These are phyloP conservation scores for Coemansia sp. DNA, from an alignment of 192 early-diverging fungal genomes.

Conservation along the genomic window DNA sequence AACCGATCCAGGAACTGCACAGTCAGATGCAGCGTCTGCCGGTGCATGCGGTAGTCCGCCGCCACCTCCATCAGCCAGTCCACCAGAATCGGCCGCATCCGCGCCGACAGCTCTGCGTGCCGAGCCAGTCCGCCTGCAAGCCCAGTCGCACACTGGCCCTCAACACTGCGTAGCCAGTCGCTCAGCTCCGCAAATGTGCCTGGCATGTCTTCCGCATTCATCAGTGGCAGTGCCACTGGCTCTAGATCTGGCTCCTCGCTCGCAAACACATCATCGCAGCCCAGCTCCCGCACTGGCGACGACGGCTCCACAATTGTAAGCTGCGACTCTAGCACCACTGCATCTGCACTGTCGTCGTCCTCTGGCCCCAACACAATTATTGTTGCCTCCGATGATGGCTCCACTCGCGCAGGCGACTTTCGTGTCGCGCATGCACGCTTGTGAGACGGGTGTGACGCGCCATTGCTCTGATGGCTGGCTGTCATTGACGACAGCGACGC, in stretches of 20 bases:
- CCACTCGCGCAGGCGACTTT: conserved; percentile 11
- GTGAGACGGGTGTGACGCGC: conserved; percentile 8
- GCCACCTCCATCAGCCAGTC: conserved; percentile 60
- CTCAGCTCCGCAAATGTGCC: conserved; percentile 24
- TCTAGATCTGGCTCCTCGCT: conserved; percentile 13
- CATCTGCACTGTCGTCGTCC: conserved; percentile 10
- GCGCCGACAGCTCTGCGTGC: conserved; percentile 47
- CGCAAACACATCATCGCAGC: conserved; percentile 11
- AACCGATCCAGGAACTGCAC: conserved; percentile 55
- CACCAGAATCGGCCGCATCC: conserved; percentile 58
- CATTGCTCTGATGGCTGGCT: conserved; percentile 14
- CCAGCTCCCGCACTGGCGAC: conserved; percentile 13
- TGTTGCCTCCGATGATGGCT: conserved; percentile 45
- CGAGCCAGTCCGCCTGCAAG: conserved; percentile 30
- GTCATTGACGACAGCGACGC: conserved; percentile 35
- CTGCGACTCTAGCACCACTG: conserved; percentile 42
- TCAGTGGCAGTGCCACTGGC: too few relatives aligned
- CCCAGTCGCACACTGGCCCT: conserved; percentile 25
- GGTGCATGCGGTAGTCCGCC: conserved; percentile 54
- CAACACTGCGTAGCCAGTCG: conserved; percentile 26
- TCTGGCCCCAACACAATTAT: conserved; percentile 42
- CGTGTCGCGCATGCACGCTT: conserved; percentile 7
- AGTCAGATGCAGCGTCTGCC: conserved; percentile 52
- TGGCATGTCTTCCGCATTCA: not conserved
- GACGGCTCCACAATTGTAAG: conserved; percentile 44